Percentiles rank a stretch among this genome's conserved stretches.
These are phyloP conservation scores for Cyphellophora europaea DNA, from an alignment of 2,329 filamentous ascomycete genomes.

Conservation along the genomic window DNA sequence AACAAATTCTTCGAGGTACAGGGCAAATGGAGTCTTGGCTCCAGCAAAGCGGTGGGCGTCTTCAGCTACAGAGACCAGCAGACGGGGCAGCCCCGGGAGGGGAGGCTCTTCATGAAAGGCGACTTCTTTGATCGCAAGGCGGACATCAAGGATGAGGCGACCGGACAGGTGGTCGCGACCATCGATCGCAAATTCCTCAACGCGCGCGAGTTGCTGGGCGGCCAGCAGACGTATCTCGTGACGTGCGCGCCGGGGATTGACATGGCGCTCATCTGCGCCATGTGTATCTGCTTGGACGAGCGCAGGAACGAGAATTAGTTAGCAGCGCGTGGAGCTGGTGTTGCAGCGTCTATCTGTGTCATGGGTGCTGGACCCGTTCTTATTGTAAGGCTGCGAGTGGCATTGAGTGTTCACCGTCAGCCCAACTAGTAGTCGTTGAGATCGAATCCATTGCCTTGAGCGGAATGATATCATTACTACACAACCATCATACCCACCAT, in stretches of 20 bases:
- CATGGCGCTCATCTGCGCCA: constrained; percentile 53
- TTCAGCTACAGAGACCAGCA: not conserved
- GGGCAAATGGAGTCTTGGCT: constrained; percentile 35
- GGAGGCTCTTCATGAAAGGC: constrained; percentile 50
- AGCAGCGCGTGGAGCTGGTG: too few species aligned
- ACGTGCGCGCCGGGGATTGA: constrained; percentile 57
- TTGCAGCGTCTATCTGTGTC: too few species aligned
- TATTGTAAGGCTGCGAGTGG: too few species aligned
- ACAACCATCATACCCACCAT: too few species aligned
- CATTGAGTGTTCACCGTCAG: too few species aligned
- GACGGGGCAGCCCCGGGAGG: constrained; percentile 10
- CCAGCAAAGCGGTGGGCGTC: not conserved
- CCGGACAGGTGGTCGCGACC: constrained; percentile 43
- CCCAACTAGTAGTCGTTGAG: too few species aligned
- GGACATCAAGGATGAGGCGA: constrained; percentile 43
- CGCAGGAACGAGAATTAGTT: constrained; percentile 56
- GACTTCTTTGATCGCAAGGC: constrained; percentile 51
- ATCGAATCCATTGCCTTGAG: too few species aligned
- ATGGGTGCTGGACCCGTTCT: too few species aligned
- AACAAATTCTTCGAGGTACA: constrained; percentile 47
- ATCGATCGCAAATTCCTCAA: constrained; percentile 53
- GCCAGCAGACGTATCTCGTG: constrained; percentile 57
- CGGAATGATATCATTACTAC: too few species aligned
- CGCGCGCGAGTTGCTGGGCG: constrained; percentile 47
- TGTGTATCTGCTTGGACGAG: constrained; percentile 62